Conservation (phyloP, 495 filamentous ascomycete genomes). For the Terfezia claveryi region DNA sequence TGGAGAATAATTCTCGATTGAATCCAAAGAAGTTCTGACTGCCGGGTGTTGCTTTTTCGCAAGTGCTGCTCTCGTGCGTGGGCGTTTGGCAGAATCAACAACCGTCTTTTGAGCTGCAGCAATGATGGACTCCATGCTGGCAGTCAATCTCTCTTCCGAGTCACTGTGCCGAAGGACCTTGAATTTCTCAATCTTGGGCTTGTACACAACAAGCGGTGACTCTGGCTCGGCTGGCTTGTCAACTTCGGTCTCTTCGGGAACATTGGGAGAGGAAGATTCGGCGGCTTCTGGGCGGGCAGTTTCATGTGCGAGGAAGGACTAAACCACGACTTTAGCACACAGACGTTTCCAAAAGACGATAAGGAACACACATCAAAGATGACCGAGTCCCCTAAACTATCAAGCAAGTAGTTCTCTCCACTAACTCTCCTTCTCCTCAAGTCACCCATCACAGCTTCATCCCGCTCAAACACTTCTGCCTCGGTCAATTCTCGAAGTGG, state of each 20-base stretch:
- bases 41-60: constrained; percentile 11
- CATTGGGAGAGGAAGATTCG: background rate
- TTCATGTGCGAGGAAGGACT: too few species aligned
- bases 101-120: constrained; percentile 2
- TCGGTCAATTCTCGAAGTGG: constrained; percentile 16
- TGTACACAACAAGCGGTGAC: background rate
- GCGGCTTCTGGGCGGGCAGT: too few species aligned
- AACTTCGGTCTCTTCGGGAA: background rate
- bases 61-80: constrained; percentile 2
- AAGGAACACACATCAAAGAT: constrained; percentile 7
- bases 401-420: constrained; percentile 12
- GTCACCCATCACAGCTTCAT: constrained; percentile 19
- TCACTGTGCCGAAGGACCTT: constrained; percentile 9
- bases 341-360: background rate
- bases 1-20: constrained; percentile 8
- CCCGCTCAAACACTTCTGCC: constrained; percentile 17
- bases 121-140: constrained; percentile 13
- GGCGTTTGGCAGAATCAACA: constrained; percentile 2
- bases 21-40: constrained; percentile 8
- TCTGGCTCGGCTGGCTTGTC: background rate
- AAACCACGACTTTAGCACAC: too few species aligned
- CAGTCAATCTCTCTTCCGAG: constrained; percentile 12
- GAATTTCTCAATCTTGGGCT: constrained; percentile 3
- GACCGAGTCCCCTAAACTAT: constrained; percentile 14
- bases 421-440: constrained; percentile 14